Percentiles rank a stretch among this genome's conserved stretches.
phyloP scores from a whole-genome alignment of 306 rosid species.

The Leucaena leucocephala region DNA sequence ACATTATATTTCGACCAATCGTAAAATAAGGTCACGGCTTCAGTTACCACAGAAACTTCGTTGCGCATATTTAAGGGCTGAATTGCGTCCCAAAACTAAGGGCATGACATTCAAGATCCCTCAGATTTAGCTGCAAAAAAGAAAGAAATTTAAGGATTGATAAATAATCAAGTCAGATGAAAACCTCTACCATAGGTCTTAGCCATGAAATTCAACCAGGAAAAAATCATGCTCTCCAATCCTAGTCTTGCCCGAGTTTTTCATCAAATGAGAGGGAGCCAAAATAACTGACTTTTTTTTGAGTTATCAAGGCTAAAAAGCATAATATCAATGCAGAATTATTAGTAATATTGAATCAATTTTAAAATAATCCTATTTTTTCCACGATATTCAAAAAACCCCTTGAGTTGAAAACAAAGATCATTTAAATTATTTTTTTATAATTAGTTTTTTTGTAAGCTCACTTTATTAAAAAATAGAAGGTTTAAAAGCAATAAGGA shows the following conservation, averaged over 20 bases:
- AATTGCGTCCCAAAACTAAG: constrained; percentile 79
- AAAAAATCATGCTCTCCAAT: neutral
- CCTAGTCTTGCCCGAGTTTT: constrained; percentile 15
- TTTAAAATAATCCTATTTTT: neutral
- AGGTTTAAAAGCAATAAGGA: constrained; percentile 21
- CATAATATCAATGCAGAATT: neutral
- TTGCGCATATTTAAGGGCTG: constrained; percentile 40
- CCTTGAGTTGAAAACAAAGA: constrained; percentile 6
- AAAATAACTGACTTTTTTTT: neutral
- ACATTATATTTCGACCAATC: neutral
- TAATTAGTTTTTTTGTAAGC: neutral
- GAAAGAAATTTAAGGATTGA: constrained; percentile 24
- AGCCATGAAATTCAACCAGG: neutral
- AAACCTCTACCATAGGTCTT: neutral
- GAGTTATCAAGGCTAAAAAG: constrained; percentile 15
- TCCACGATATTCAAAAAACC: constrained; percentile 26
- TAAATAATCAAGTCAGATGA: constrained; percentile 20
- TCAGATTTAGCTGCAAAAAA: constrained; percentile 74
- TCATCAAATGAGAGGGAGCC: constrained; percentile 28
- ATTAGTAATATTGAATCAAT: neutral
- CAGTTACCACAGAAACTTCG: constrained; percentile 39
- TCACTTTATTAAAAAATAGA: constrained; percentile 9
- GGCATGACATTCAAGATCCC: constrained; percentile 80
- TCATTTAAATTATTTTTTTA: constrained; percentile 2
- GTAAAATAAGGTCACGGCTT: constrained; percentile 9